phyloP scores from a whole-genome alignment of 2,329 filamentous ascomycete species.

The Didymella lethalis region DNA sequence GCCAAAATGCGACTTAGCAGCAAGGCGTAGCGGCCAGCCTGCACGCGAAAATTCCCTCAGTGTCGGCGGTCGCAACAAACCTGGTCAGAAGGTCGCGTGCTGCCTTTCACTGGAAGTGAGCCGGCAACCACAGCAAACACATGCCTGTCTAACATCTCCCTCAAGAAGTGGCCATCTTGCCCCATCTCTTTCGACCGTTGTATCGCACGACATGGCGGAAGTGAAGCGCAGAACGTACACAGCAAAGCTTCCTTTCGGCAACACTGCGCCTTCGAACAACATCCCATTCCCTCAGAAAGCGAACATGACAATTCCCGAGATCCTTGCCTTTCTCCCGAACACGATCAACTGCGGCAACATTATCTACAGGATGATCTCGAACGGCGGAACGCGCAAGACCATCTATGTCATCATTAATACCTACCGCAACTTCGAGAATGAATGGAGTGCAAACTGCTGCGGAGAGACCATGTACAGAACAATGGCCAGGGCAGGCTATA shows the following conservation, averaged over 20 bases:
- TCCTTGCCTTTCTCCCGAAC: slow-evolving; percentile 36
- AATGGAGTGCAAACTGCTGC: slow-evolving; percentile 23
- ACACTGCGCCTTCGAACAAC: slow-evolving; percentile 17
- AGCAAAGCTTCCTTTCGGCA: slow-evolving; percentile 14
- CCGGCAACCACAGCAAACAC: not conserved
- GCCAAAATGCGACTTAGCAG: slow-evolving; percentile 11
- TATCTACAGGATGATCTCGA: slow-evolving; percentile 35
- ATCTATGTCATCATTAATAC: slow-evolving; percentile 31
- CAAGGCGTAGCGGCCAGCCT: slow-evolving; percentile 11
- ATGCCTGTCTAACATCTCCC: not conserved
- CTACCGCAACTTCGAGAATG: slow-evolving; percentile 21
- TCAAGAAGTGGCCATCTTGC: not conserved
- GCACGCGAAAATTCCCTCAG: slow-evolving; percentile 10
- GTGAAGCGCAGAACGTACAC: not conserved
- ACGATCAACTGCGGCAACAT: slow-evolving; percentile 31
- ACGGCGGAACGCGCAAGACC: slow-evolving; percentile 21
- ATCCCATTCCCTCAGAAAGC: slow-evolving; percentile 26
- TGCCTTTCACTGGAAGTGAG: not conserved
- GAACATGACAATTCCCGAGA: slow-evolving; percentile 34
- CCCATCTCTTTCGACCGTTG: slow-evolving; percentile 1
- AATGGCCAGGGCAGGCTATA: slow-evolving; percentile 29
- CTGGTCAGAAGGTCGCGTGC: not conserved
- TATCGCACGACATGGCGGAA: slow-evolving; percentile 1
- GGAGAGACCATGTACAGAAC: slow-evolving; percentile 27
- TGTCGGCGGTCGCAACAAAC: not conserved